These are phyloP conservation scores for Crithidia fasciculata DNA, from an alignment of 208 protist species.

Conservation along the genomic window DNA sequence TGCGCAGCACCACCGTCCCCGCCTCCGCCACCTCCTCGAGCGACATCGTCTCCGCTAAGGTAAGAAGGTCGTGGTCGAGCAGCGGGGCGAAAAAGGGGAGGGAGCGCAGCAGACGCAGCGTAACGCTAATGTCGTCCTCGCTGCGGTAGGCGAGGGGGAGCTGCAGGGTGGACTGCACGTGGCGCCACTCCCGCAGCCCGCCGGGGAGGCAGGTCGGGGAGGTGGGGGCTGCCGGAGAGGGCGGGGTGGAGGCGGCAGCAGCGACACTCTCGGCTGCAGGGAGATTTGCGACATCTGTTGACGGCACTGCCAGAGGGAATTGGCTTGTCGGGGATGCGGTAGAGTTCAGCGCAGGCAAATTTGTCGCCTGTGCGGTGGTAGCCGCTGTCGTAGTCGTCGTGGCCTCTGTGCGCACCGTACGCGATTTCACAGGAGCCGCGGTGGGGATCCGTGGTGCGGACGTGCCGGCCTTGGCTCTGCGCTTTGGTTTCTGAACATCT, in stretches of 20 bases:
- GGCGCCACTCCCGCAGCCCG: slow-evolving; percentile 40
- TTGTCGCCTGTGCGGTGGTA: too few relatives aligned
- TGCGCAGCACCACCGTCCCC: slow-evolving; percentile 33
- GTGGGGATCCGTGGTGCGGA: not conserved
- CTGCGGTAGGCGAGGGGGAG: slow-evolving; percentile 64
- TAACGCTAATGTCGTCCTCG: slow-evolving; percentile 47
- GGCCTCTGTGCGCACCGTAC: not conserved
- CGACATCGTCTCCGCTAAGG: slow-evolving; percentile 54
- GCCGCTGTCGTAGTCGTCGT: not conserved
- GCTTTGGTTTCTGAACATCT: not conserved
- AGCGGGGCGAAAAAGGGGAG: slow-evolving; percentile 50
- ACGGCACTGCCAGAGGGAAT: too few relatives aligned
- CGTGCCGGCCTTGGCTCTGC: not conserved
- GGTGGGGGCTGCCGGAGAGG: not conserved
- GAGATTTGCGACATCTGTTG: too few relatives aligned
- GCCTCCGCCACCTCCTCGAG: slow-evolving; percentile 31
- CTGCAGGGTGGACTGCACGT: slow-evolving; percentile 57
- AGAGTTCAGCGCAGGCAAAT: too few relatives aligned
- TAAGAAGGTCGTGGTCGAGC: slow-evolving; percentile 62
- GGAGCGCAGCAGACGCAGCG: slow-evolving; percentile 47
- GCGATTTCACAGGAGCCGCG: not conserved
- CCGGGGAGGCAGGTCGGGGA: not conserved
- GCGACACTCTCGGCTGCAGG: not conserved
- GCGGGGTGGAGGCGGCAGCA: not conserved
- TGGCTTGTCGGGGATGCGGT: too few relatives aligned